These are phyloP conservation scores for Schizopora paradoxa DNA, from an alignment of 1,284 basidiomycete species.

Conservation along the genomic window DNA sequence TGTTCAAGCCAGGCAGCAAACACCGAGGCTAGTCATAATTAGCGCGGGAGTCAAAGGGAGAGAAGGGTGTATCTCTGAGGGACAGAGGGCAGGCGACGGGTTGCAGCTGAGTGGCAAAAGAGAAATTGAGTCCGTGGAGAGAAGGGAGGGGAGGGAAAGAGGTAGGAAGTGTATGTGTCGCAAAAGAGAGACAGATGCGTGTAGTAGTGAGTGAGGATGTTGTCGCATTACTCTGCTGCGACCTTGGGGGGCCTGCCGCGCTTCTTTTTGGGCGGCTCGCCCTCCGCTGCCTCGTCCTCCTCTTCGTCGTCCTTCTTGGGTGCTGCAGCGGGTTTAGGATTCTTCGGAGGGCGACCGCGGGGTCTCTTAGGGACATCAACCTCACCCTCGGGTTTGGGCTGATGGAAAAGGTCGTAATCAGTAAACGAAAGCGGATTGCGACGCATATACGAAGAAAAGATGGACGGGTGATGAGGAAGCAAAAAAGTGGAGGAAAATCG, in stretches of 20 bases:
- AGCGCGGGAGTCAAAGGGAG: too few species aligned
- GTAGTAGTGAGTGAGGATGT: background rate
- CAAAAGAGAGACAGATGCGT: background rate
- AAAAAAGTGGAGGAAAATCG: conserved; percentile 17
- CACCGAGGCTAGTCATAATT: too few species aligned
- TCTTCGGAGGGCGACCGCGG: conserved; percentile 71
- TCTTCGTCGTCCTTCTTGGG: conserved; percentile 36
- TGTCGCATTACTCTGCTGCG: background rate
- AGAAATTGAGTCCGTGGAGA: background rate
- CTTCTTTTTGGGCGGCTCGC: conserved; percentile 64
- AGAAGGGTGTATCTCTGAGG: background rate
- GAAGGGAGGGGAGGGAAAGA: background rate
- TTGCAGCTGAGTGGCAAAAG: background rate
- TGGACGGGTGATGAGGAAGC: background rate
- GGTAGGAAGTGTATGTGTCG: conserved; percentile 1
- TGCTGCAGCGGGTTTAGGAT: conserved; percentile 36
- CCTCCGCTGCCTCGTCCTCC: conserved; percentile 58
- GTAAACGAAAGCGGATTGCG: background rate
- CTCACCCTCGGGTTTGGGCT: conserved; percentile 48
- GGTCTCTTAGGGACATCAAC: conserved; percentile 48
- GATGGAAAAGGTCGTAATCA: conserved; percentile 28
- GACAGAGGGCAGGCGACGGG: background rate
- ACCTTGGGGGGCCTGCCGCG: conserved; percentile 20
- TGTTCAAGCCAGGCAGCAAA: too few species aligned
- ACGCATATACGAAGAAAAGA: background rate